Base-by-base conservation (phyloP, 139 green algal genomes). In the Micractinium conductrix region DNA sequence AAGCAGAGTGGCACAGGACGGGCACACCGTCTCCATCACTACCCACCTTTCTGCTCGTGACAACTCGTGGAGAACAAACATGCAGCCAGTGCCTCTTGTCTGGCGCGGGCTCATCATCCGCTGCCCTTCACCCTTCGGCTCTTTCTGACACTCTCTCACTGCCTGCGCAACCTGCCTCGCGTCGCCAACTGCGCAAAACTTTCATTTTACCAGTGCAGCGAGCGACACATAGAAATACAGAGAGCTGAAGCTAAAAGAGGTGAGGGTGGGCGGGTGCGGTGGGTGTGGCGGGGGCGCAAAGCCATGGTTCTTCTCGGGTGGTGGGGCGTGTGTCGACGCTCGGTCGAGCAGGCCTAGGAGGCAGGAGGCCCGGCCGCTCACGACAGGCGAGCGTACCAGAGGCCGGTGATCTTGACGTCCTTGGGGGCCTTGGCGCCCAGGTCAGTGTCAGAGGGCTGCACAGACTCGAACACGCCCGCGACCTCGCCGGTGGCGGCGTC, bases 371-470 rank as follows among this genome's bases (percentile, higher is more conserved):
- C n/a, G 9, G 4, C 17, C 28, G 44, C 72, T 81, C 55, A 81
- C 45, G 74, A 81, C 50, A 81, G 74, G 21, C 45, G 74, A 6
- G 74, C 74, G 21, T 81, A 81, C 74, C 97, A 99, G 42, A 99
- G 86, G 84, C 97, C 97, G 9, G 95, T 96, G 91, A 99, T 97
- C 94, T 99, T 99, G 22, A 99, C 89, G 76, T 99, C 97, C 95
- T 99, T 99, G 84, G 97, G 96, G 48, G 91, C 92, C 95, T 99
- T 99, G 86, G 97, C 92, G 60, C 97, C 97, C 85, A 99, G 90
- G 87, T 99, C 97, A 75, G 97, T 99, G 92, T 99, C 97, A 38
- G 96, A 99, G 53, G 97, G 97, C 96, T 99, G 97, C 84, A 99
- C 95, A 86, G 86, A 95, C 95, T 99, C 97, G 73, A 99, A 99